Evolutionary conservation across 345 rosid genomes (phyloP).

Genomic region (Erodium maritimum): DNA sequence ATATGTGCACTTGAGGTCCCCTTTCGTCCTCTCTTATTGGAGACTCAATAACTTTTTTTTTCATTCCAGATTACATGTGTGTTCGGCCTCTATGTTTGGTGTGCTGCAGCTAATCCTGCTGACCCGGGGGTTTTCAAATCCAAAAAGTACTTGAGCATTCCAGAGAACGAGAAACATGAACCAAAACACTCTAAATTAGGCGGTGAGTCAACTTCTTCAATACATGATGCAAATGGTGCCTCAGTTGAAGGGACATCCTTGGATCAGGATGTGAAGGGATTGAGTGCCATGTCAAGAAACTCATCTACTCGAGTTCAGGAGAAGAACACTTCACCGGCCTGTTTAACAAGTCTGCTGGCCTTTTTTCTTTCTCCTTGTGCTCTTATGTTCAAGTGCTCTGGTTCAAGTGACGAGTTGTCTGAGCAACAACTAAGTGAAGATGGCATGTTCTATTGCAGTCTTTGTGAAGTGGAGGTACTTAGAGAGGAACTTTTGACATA

Average conservation of each 20-base stretch:
- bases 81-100: conserved; percentile 72
- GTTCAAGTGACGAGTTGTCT: conserved; percentile 45
- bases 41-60: conserved; percentile 8
- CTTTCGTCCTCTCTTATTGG: background rate
- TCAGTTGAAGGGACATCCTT: conserved; percentile 38
- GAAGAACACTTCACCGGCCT: conserved; percentile 26
- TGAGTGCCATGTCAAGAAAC: conserved; percentile 27
- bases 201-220: conserved; percentile 45
- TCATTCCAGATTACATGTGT: conserved; percentile 49
- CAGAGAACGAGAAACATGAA: conserved; percentile 30
- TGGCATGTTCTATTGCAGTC: conserved; percentile 94
- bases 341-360: conserved; percentile 22
- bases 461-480: conserved; percentile 94
- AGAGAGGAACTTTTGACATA: conserved; percentile 5
- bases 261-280: conserved; percentile 23
- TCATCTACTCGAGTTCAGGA: conserved; percentile 18
- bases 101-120: conserved; percentile 91
- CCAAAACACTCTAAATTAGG: conserved; percentile 49
- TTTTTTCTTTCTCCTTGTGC: conserved; percentile 48
- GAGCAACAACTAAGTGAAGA: conserved; percentile 75
- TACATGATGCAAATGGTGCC: conserved; percentile 34
- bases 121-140: conserved; percentile 67
- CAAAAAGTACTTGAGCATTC: conserved; percentile 62
- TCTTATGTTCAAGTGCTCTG: conserved; percentile 41
- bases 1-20: background rate